Base-by-base conservation (phyloP, 2,329 filamentous ascomycete species). In the Venturia carpophila region DNA sequence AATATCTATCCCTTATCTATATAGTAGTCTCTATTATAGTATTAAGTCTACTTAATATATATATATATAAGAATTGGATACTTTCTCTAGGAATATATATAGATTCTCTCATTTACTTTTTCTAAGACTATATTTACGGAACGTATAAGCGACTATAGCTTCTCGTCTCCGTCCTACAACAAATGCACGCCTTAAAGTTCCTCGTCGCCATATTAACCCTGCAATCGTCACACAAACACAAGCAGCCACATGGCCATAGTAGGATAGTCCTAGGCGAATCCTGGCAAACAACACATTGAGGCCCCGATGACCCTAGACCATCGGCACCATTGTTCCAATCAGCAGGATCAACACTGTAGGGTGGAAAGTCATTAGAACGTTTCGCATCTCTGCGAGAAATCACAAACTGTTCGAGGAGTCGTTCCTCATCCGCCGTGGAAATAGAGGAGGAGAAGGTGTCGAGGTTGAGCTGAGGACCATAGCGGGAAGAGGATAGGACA, bases 131-230 rank as follows among this genome's bases (percentile, higher is more conserved):
- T 45, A 19, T 21, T 10, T 52, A 88, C 62, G 94, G 94, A 49
- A 97, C 92, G 80, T 90, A 99, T 67, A 99, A 86, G 70, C 91
- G 85, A 69, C 91, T 92, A 75, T 96, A 97, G 64, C 92, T 94
- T 65, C 86, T 85, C 39, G 97, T 91, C 70, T 94, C 89, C 65
- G 91, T 85, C 62, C 94, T 84, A 75, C 94, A 97, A 71, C 93
- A 97, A 47, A 97, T 92, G 73, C 94, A 99, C 73, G 91, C 95
- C 68, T 92, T 91, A 74, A 96, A 97, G 74, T 97, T 97, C 74
- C 97, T 95, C 86, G 96, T 92, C 3, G 94, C 94, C 68, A 97
- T 81, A 55, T 91, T 93, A 43, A 97, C 90, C 41, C 94, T 83
- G 73, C 94, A 97, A 69, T 97, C 94, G 74, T 99, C 94, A 73